Evolutionary conservation across 2,329 filamentous ascomycete species (phyloP).

Genomic region (Coleophoma cylindrospora): DNA sequence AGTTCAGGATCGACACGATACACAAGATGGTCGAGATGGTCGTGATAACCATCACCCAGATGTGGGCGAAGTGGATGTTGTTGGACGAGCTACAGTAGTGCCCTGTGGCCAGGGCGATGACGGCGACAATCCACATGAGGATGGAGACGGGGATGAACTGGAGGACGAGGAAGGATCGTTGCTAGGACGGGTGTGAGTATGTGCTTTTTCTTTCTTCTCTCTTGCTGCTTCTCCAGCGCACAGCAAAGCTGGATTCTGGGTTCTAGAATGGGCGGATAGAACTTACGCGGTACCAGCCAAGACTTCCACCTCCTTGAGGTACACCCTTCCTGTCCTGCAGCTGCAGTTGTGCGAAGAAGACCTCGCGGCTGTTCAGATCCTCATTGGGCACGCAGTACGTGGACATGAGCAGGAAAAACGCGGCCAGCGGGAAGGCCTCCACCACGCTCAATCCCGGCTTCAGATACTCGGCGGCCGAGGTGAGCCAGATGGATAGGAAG

Average conservation of each 20-base stretch:
- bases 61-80: slow-evolving; percentile 28
- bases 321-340: background rate
- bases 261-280: background rate
- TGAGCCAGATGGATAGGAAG: slow-evolving; percentile 32
- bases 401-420: slow-evolving; percentile 39
- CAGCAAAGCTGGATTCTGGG: too few species aligned
- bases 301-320: background rate
- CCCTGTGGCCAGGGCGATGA: slow-evolving; percentile 24
- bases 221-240: too few species aligned
- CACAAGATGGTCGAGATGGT: slow-evolving; percentile 7
- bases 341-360: slow-evolving; percentile 26
- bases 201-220: too few species aligned
- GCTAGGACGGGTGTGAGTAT: too few species aligned
- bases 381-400: slow-evolving; percentile 32
- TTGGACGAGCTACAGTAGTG: slow-evolving; percentile 27
- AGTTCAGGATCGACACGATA: slow-evolving; percentile 7
- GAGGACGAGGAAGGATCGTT: slow-evolving; percentile 25
- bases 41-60: slow-evolving; percentile 22
- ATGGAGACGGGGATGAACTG: slow-evolving; percentile 33
- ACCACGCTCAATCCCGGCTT: slow-evolving; percentile 32
- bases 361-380: slow-evolving; percentile 18
- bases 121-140: slow-evolving; percentile 21
- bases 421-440: slow-evolving; percentile 34
- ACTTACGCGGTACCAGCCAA: slow-evolving; percentile 11
- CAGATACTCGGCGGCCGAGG: slow-evolving; percentile 33